phyloP scores from a whole-genome alignment of 768 basidiomycete species.

The Daedaleopsis nitida region DNA sequence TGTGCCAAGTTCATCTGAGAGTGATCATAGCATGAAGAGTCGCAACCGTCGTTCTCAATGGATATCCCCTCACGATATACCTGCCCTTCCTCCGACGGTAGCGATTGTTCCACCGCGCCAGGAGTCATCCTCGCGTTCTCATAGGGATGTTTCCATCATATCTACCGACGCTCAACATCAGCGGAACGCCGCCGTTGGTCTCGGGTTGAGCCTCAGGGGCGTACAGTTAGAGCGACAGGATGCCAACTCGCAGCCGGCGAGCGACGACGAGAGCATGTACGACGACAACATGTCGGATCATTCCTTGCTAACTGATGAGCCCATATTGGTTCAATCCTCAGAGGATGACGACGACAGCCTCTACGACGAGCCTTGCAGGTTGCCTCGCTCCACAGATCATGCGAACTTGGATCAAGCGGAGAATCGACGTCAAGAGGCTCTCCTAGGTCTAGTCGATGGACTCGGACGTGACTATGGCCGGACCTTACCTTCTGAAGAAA shows the following conservation, averaged over 20 bases:
- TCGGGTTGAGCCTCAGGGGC: conserved; percentile 12
- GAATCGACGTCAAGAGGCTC: conserved; percentile 36
- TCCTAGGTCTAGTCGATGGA: conserved; percentile 39
- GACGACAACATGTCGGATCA: conserved; percentile 14
- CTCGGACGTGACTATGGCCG: conserved; percentile 27
- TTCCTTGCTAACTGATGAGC: conserved; percentile 6
- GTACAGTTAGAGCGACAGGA: neutral
- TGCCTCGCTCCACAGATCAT: neutral
- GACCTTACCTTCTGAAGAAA: neutral
- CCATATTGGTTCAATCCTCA: neutral
- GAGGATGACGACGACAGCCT: conserved; percentile 17
- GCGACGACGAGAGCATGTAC: conserved; percentile 22
- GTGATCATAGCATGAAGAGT: conserved; percentile 7
- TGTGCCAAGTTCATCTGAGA: conserved; percentile 28
- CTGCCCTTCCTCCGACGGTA: neutral
- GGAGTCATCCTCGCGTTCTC: neutral
- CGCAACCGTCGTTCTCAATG: conserved; percentile 2
- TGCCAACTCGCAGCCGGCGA: neutral
- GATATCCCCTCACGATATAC: neutral
- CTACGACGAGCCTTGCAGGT: conserved; percentile 1
- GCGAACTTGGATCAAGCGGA: neutral
- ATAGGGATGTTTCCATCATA: neutral
- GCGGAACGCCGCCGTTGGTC: neutral
- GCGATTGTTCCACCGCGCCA: neutral
- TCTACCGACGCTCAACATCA: neutral